Conservation (phyloP, 106 monocot species). For the Dendrobium huoshanense region DNA sequence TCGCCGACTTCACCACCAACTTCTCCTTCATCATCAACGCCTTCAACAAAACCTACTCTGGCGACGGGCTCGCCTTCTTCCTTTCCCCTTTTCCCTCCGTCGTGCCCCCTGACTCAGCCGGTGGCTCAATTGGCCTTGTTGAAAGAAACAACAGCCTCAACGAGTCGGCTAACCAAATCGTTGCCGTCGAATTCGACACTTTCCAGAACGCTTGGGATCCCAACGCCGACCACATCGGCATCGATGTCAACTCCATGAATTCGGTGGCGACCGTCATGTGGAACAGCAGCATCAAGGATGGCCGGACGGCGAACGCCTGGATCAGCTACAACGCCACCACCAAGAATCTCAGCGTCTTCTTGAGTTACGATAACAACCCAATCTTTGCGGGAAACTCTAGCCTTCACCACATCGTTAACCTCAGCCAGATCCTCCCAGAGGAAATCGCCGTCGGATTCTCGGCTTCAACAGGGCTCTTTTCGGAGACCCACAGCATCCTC, state of each 20-base stretch:
- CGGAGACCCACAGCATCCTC: conserved; percentile 38
- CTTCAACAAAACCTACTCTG: neutral
- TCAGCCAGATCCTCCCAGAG: conserved; percentile 34
- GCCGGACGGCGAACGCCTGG: conserved; percentile 31
- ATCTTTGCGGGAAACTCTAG: conserved; percentile 11
- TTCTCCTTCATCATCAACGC: conserved; percentile 66
- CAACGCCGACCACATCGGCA: conserved; percentile 39
- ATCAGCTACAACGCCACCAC: conserved; percentile 33
- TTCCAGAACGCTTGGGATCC: conserved; percentile 52
- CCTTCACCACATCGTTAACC: conserved; percentile 28
- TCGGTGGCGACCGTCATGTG: conserved; percentile 23
- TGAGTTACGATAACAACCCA: conserved; percentile 23
- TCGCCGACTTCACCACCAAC: conserved; percentile 33
- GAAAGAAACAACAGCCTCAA: neutral
- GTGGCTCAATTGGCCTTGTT: conserved; percentile 46
- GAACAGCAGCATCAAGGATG: conserved; percentile 31
- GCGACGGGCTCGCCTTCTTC: conserved; percentile 70
- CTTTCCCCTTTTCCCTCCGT: conserved; percentile 36
- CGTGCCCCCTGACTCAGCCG: conserved; percentile 31
- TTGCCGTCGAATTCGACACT: conserved; percentile 31
- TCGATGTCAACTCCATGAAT: conserved; percentile 37
- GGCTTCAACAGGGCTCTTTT: conserved; percentile 19
- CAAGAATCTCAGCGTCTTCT: conserved; percentile 34
- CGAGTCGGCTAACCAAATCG: no score
- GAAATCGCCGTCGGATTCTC: conserved; percentile 51